phyloP scores from a whole-genome alignment of 441 rosid species.

The Gossypium aridum region DNA sequence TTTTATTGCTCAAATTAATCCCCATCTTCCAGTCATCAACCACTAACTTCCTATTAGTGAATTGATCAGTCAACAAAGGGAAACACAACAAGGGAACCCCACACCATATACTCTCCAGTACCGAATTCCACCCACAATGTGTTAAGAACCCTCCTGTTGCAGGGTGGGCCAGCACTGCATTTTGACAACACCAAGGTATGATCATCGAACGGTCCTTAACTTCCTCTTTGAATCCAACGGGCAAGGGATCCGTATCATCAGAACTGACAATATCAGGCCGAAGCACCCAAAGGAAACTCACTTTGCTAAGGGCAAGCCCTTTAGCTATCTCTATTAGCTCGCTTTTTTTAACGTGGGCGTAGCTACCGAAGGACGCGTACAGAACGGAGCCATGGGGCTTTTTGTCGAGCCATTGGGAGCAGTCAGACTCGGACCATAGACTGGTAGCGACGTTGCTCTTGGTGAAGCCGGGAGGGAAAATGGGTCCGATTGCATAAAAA shows the following conservation, averaged over 20 bases:
- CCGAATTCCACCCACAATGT: slow-evolving; percentile 73
- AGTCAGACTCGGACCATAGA: slow-evolving; percentile 59
- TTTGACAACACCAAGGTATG: slow-evolving; percentile 60
- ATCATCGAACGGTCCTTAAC: slow-evolving; percentile 35
- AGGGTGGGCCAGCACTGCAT: slow-evolving; percentile 38
- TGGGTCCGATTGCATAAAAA: slow-evolving; percentile 47
- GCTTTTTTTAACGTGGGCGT: slow-evolving; percentile 30
- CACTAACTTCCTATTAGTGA: slow-evolving; percentile 56
- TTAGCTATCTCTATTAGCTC: slow-evolving; percentile 43
- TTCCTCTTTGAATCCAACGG: slow-evolving; percentile 35
- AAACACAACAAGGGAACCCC: slow-evolving; percentile 44
- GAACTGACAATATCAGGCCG: slow-evolving; percentile 40
- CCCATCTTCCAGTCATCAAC: slow-evolving; percentile 68
- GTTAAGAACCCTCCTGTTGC: slow-evolving; percentile 57
- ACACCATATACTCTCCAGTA: slow-evolving; percentile 52
- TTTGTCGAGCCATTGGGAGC: slow-evolving; percentile 50
- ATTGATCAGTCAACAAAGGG: slow-evolving; percentile 57
- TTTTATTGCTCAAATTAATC: slow-evolving; percentile 36
- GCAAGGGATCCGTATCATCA: slow-evolving; percentile 30
- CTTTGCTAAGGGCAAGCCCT: slow-evolving; percentile 38
- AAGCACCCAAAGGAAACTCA: slow-evolving; percentile 60
- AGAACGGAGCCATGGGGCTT: slow-evolving; percentile 45
- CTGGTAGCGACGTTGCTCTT: slow-evolving; percentile 33
- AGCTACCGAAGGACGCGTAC: slow-evolving; percentile 55
- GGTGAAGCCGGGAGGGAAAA: slow-evolving; percentile 34